phyloP scores from a whole-genome alignment of 1,284 basidiomycete genomes.

The Mycosarcoma maydis region DNA sequence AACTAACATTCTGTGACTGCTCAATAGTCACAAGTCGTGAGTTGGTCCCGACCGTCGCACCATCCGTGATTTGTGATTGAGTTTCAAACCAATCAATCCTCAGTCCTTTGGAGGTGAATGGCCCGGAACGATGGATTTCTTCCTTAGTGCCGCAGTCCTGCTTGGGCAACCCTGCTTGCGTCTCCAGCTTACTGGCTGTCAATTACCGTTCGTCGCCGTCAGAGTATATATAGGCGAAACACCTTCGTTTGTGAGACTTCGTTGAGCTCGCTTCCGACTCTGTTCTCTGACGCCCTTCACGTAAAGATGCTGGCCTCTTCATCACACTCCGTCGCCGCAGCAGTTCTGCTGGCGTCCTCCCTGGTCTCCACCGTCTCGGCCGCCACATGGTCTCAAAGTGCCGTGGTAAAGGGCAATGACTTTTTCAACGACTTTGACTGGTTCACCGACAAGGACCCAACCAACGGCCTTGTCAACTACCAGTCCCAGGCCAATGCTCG shows the following conservation, averaged over 20 bases:
- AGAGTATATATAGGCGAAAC: neutral
- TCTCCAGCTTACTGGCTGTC: too few relatives aligned
- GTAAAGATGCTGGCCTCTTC: constrained; percentile 19
- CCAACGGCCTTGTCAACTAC: constrained; percentile 62
- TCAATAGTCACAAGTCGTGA: too few relatives aligned
- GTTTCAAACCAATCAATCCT: too few relatives aligned
- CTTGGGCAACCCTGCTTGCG: too few relatives aligned
- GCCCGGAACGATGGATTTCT: too few relatives aligned
- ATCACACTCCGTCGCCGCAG: constrained; percentile 5
- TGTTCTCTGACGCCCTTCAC: too few relatives aligned
- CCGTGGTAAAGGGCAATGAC: constrained; percentile 35
- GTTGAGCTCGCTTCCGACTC: neutral
- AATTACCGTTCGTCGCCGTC: too few relatives aligned
- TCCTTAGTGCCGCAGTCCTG: neutral
- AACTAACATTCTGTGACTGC: too few relatives aligned
- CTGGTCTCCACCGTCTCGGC: constrained; percentile 12
- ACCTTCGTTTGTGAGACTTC: neutral
- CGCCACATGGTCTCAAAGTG: constrained; percentile 43
- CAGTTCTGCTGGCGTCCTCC: constrained; percentile 1
- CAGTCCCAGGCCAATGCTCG: constrained; percentile 35
- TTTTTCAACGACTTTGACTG: constrained; percentile 56
- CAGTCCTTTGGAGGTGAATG: too few relatives aligned
- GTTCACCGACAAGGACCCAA: constrained; percentile 54
- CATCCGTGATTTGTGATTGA: too few relatives aligned
- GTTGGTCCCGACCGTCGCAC: too few relatives aligned